Base-by-base conservation (phyloP, 106 monocot species). In the Acorus calamus region DNA sequence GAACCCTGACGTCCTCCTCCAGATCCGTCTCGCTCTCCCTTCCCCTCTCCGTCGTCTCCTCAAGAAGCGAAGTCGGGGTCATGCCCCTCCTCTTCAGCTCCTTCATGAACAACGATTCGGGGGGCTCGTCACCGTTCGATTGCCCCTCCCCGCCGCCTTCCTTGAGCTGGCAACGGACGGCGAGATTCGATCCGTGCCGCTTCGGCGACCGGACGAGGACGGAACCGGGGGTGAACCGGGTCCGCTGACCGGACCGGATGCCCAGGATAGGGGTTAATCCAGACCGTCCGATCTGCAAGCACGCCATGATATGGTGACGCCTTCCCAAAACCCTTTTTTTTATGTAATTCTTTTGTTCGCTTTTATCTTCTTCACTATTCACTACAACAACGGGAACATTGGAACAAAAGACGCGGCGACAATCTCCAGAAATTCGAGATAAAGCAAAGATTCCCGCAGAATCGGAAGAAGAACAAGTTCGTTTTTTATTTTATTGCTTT, bases 51-150 rank as follows among this genome's bases (percentile, higher is more conserved):
- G 11, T 57, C 4, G 13, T 53, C 10, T 67, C 55, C 54, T 56
- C 86, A 64, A 84, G 41, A 48, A 80, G 11, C 49, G 87, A 81
- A 8, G 77, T 66, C 46, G 84, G 81, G 43, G 68, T 76, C 80
- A 87, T 86, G 57, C 89, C 94, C 61, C 89, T 76, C 79, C 84
- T 73, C 86, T 72, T 89, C 71, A 94, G 68, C 71, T 94, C 94
- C 71, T 94, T 94, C 80, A 76, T 74, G 77, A 94, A 94, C 79
- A 94, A 11, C 12, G 86, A 84, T 73, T 94, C 94, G 66, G 89
- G 78, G 46, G 64, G 68, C 73, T 96, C 90, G 53, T 90, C 84
- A 84, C 88, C 83, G 5, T 57, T 66, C 57, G 71, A 67, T 14
- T 65, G 61, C n/a, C 47, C 6, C 14, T 65, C 64, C n/a, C 47